Evolutionary conservation across 1,284 basidiomycete genomes (phyloP).

Genomic region (Ceratobasidium sp.): DNA sequence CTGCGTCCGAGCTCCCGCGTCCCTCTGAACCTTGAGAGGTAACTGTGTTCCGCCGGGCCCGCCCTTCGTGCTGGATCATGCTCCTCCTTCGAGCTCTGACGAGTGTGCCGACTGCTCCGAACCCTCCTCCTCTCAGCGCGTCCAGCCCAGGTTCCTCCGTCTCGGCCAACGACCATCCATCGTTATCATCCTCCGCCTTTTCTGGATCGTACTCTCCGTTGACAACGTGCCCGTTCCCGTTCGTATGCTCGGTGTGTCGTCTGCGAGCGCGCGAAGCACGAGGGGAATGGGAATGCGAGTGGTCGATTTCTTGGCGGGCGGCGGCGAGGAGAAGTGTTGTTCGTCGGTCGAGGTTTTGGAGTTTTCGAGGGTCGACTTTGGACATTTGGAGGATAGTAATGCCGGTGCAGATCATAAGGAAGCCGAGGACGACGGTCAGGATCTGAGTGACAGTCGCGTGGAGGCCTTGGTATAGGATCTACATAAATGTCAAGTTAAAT

Average conservation of each 20-base stretch:
- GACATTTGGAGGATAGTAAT: conserved; percentile 75
- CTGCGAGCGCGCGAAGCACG: not conserved
- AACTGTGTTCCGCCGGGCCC: conserved; percentile 12
- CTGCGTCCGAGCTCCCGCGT: conserved; percentile 12
- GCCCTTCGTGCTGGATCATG: conserved; percentile 32
- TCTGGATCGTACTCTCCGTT: conserved; percentile 23
- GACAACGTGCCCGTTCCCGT: not conserved
- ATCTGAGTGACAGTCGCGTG: conserved; percentile 71
- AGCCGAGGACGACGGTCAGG: conserved; percentile 91
- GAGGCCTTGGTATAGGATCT: conserved; percentile 72
- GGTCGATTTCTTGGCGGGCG: conserved; percentile 48
- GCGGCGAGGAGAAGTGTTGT: conserved; percentile 61
- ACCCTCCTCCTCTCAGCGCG: conserved; percentile 44
- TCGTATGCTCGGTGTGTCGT: not conserved
- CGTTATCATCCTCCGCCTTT: not conserved
- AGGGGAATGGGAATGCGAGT: not conserved
- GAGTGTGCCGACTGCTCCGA: conserved; percentile 44
- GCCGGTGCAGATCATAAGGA: conserved; percentile 81
- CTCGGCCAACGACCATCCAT: conserved; percentile 25
- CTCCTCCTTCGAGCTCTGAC: conserved; percentile 40
- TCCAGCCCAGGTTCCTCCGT: conserved; percentile 46
- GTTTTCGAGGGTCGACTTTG: conserved; percentile 64
- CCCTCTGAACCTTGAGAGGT: conserved; percentile 20
- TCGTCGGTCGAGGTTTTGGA: conserved; percentile 59
- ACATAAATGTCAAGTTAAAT: conserved; percentile 21